Base-by-base conservation (phyloP, 2,329 filamentous ascomycete genomes). In the Dothistroma septosporum region DNA sequence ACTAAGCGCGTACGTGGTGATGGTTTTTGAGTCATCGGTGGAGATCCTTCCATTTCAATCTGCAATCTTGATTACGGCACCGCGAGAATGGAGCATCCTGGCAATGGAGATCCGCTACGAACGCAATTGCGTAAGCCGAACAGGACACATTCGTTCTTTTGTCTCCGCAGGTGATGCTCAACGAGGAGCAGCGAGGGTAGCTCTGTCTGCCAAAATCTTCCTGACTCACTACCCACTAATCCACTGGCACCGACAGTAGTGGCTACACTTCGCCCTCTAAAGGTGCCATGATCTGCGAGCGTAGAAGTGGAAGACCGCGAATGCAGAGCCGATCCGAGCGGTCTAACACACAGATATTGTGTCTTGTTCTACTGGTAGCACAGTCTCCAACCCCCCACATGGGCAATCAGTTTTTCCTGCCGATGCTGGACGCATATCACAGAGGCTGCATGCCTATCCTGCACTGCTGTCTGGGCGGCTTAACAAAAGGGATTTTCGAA, bases 221-320 rank as follows among this genome's bases (percentile, higher is more conserved):
- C n/a, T n/a, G n/a, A n/a, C n/a, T n/a, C n/a, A n/a, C n/a, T n/a
- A n/a, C n/a, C n/a, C n/a, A n/a, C 81, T 52, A 83, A 83, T 10
- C 81, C 81, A 2, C 75, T 76, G 2, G 75, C 77, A 2, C 76
- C 76, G 35, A 81, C 80, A 2, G 81, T 83, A 24, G 83, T 69
- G 56, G 78, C 78, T 56, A 81, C 75, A 80, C 75, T 67, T 78
- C 81, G 61, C 70, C 69, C 60, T 72, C 57, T 33, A 58, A 28
- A 24, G 21, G n/a, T 9, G 48, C 33, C 49, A 50, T 58, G 28
- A 24, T 58, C 12, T 5, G 8, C 32, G 7, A 21, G 28, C 12
- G 8, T 16, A 19, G 28, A 6, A 8, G 21, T 14, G 31, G n/a
- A n/a, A n/a, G n/a, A n/a, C n/a, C n/a, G n/a, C n/a, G n/a, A n/a